Evolutionary conservation across 192 early-diverging fungal genomes (phyloP).

Genomic region (Allomyces javanicus): DNA sequence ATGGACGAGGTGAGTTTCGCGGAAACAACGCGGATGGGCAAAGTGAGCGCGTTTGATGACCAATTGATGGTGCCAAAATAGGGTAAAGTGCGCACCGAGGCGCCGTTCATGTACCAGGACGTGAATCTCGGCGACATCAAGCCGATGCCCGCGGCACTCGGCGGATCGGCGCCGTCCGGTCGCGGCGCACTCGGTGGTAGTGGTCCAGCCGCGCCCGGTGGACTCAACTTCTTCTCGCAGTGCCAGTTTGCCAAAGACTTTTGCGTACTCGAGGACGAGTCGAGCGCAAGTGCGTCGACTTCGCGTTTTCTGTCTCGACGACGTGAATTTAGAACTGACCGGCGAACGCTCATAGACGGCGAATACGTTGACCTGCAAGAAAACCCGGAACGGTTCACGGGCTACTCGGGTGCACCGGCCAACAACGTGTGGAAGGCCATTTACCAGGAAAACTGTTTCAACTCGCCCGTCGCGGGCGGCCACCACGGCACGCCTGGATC

Average conservation of each 20-base stretch:
- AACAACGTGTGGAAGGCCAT: slow-evolving; percentile 86
- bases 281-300: slow-evolving; percentile 10
- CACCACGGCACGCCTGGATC: background rate
- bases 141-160: too few relatives aligned
- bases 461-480: slow-evolving; percentile 14
- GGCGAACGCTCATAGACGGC: slow-evolving; percentile 20
- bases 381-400: slow-evolving; percentile 95
- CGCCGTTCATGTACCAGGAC: background rate
- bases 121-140: background rate
- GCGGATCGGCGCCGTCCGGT: too few relatives aligned
- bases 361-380: slow-evolving; percentile 72
- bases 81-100: background rate
- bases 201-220: background rate
- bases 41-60: too few relatives aligned
- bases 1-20: slow-evolving; percentile 37
- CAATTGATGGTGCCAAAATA: too few relatives aligned
- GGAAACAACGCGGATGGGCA: too few relatives aligned
- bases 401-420: slow-evolving; percentile 76
- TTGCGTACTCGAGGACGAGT: slow-evolving; percentile 69
- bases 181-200: background rate
- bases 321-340: too few relatives aligned
- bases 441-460: slow-evolving; percentile 95
- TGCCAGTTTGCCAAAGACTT: slow-evolving; percentile 40
- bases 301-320: slow-evolving; percentile 5
- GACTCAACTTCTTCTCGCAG: background rate